A percentile compares a stretch with the other conserved stretches of the same genome.
These are phyloP conservation scores for Scenedesmus sp. DNA, from an alignment of 163 green algal species.

Conservation along the genomic window DNA sequence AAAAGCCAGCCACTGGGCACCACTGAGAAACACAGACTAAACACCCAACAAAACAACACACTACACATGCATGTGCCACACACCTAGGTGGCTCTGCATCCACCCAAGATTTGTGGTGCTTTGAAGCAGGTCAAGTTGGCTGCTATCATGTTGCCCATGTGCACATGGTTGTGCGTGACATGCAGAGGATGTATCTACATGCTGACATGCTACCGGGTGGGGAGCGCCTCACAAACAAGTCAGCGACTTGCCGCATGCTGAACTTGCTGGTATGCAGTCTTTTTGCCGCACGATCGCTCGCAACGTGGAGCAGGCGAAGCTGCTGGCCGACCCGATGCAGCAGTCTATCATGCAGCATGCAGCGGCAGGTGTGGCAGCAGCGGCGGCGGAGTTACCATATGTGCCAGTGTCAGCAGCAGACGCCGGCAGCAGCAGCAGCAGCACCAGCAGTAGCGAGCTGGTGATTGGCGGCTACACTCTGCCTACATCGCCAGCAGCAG, in stretches of 20 bases:
- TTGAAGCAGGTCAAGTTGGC: too few species aligned
- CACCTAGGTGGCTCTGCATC: too few species aligned
- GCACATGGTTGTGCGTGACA: too few species aligned
- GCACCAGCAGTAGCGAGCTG: not conserved
- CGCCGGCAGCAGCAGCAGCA: not conserved
- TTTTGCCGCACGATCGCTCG: not conserved
- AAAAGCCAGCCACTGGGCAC: too few species aligned
- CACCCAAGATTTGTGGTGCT: too few species aligned
- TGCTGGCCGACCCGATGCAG: not conserved
- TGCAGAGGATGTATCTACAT: not conserved
- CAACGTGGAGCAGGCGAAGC: not conserved
- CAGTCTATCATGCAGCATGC: not conserved
- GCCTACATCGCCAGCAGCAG: not conserved
- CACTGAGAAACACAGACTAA: too few species aligned
- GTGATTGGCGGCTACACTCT: not conserved
- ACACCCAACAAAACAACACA: too few species aligned
- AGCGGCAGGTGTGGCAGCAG: not conserved
- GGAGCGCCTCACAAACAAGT: too few species aligned
- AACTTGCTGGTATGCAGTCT: not conserved
- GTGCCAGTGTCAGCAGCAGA: not conserved
- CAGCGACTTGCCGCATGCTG: not conserved
- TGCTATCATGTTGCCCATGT: too few species aligned
- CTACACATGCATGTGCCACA: too few species aligned
- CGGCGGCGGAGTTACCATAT: not conserved
- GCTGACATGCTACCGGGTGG: too few species aligned